Conservation (phyloP, 2,329 filamentous ascomycete genomes). For the Fusarium albidum region DNA sequence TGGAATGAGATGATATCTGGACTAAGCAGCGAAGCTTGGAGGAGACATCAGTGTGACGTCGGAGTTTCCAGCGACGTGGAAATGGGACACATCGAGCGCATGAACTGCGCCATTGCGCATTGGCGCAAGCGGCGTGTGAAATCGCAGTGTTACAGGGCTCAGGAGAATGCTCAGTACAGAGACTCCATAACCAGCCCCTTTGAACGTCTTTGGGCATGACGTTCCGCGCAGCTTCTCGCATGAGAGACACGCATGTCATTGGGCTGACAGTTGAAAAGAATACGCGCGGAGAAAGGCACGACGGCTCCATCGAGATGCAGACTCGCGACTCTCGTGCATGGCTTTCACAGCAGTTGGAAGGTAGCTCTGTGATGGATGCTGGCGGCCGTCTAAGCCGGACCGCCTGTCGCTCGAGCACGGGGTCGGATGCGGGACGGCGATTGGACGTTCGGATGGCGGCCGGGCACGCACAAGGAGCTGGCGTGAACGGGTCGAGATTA, state of each 20-base stretch:
- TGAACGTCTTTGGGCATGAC: conserved; percentile 23
- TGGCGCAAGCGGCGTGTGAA: neutral
- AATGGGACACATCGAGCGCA: neutral
- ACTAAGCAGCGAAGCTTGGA: neutral
- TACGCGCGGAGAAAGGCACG: conserved; percentile 19
- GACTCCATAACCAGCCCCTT: neutral
- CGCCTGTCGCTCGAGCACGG: conserved; percentile 46
- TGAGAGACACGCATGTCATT: conserved; percentile 23
- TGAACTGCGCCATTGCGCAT: conserved; percentile 6
- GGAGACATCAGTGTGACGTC: neutral
- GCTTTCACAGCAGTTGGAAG: neutral
- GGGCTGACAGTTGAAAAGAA: neutral
- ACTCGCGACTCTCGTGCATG: conserved; percentile 17
- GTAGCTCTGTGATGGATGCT: neutral
- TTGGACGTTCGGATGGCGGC: conserved; percentile 38
- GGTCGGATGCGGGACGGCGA: conserved; percentile 39
- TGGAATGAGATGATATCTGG: conserved; percentile 1
- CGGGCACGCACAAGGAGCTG: conserved; percentile 17
- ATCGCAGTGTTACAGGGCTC: neutral
- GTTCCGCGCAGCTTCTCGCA: conserved; percentile 23
- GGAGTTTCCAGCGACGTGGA: neutral
- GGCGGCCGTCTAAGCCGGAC: conserved; percentile 27
- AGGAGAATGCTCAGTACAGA: conserved; percentile 1
- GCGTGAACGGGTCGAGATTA: conserved; percentile 38
- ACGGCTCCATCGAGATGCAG: conserved; percentile 18